Conservation (phyloP, 2,329 filamentous ascomycete species). For the Ophiostoma ulmi region DNA sequence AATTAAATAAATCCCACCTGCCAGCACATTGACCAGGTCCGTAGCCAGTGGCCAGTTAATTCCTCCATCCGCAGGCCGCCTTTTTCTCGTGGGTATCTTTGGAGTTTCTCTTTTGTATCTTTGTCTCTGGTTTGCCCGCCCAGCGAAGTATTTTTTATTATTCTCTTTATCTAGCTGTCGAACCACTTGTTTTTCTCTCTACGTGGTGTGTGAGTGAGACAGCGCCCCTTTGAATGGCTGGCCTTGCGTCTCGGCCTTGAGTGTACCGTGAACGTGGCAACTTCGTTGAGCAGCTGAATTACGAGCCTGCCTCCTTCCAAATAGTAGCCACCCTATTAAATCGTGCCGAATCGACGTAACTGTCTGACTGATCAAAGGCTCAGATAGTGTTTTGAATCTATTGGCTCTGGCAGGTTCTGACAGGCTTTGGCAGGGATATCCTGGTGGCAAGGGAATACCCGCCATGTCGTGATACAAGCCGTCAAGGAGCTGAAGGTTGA, state of each 20-base stretch:
- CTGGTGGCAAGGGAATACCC: slow-evolving; percentile 9
- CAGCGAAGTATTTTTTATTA: not conserved
- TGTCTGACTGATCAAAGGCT: not conserved
- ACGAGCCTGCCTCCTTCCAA: not conserved
- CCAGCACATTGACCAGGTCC: slow-evolving; percentile 14
- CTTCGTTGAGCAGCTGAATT: not conserved
- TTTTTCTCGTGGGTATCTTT: not conserved
- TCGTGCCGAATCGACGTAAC: not conserved
- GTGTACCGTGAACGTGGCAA: not conserved
- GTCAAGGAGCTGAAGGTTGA: not conserved
- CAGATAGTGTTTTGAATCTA: not conserved
- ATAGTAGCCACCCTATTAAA: not conserved
- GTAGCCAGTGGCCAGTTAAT: not conserved
- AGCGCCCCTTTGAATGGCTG: not conserved
- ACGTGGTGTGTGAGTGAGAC: slow-evolving; percentile 4
- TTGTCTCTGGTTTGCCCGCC: not conserved
- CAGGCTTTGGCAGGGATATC: not conserved
- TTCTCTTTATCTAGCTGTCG: not conserved
- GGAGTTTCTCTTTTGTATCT: not conserved
- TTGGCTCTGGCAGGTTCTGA: not conserved
- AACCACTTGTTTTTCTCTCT: not conserved
- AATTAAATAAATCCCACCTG: not conserved
- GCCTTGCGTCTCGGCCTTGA: not conserved
- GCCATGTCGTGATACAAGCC: slow-evolving; percentile 13
- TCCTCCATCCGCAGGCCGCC: not conserved